Evolutionary conservation across 2,329 filamentous ascomycete species (phyloP).

Genomic region (Fusarium decemcellulare): DNA sequence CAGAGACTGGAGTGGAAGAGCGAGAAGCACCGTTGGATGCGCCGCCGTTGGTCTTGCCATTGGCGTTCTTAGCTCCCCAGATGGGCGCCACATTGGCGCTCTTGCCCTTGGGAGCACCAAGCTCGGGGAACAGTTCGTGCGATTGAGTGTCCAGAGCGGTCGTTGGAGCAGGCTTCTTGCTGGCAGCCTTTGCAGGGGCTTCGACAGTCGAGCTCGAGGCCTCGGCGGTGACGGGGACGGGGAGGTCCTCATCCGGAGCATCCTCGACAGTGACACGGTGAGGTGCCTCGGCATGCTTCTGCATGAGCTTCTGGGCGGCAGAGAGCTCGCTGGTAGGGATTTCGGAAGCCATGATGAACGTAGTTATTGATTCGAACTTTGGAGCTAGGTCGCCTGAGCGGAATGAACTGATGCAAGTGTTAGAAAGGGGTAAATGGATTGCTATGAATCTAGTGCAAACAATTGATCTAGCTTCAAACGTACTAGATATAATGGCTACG

Average conservation of each 20-base stretch:
- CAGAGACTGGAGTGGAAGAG: conserved; percentile 75
- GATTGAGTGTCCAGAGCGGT: conserved; percentile 82
- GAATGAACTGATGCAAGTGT: conserved; percentile 25
- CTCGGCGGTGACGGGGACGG: conserved; percentile 65
- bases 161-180: conserved; percentile 74
- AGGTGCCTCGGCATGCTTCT: conserved; percentile 70
- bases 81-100: conserved; percentile 76
- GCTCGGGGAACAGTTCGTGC: conserved; percentile 93
- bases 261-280: conserved; percentile 84
- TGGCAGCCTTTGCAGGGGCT: conserved; percentile 72
- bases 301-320: conserved; percentile 73
- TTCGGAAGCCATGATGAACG: conserved; percentile 59
- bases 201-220: conserved; percentile 61
- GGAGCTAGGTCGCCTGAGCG: conserved; percentile 21
- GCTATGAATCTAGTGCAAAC: too few species aligned
- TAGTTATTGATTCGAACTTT: conserved; percentile 27
- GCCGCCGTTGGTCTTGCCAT: conserved; percentile 68
- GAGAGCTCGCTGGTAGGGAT: conserved; percentile 61
- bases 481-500: conserved; percentile 36
- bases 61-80: conserved; percentile 81
- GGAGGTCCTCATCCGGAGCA: conserved; percentile 82
- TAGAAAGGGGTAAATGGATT: conserved; percentile 19
- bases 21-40: conserved; percentile 70
- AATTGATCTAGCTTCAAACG: background rate
- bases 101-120: conserved; percentile 80